Base-by-base conservation (phyloP, 2,329 filamentous ascomycete genomes). In the Aplosporella prunicola region DNA sequence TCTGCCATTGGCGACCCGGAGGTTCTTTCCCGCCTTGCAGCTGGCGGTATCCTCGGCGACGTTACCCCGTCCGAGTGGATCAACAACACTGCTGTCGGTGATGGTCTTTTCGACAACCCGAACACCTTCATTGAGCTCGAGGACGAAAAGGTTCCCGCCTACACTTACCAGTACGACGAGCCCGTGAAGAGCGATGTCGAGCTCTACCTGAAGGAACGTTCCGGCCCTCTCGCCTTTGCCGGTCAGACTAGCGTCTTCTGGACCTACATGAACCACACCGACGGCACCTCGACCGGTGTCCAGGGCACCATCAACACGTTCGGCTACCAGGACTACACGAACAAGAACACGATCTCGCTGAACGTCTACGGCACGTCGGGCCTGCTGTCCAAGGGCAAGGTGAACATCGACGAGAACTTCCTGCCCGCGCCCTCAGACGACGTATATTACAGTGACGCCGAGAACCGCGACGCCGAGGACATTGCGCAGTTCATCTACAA, bases 361-460 rank as follows among this genome's bases (percentile, higher is more conserved):
- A 75, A 75, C 49, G 52, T 75, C 4, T 75, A 75, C 53, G 71
- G 71, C 7, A 75, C 71, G 0, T 73, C 69, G 0, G 71, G 71
- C 1, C 57, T 74, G 15, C 59, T 62, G 5, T 74, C 71, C 2
- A 51, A 59, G 1, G 69, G 70, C 2, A 56, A 58, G 4, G 68
- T 72, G 3, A 48, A 59, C 5, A 58, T 72, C 10, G 64, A 69
- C 32, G 51, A 53, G 1, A 61, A 61, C 1, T 67, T 66, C 43
- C 52, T 61, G 5, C 63, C 69, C 0, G 58, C 61, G 2, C 59
- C 67, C 0, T 55, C 59, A 27, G 44, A 45, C 2, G 60, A 60
- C 14, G 11, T 40, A 9, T 55, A 69, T 39, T 72, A 70, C 53
- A 59, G 56, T 16, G 47, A 73, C 45, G 16, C 32, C 9, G 26